These are phyloP conservation scores for Xylaria palmicola DNA, from an alignment of 495 filamentous ascomycete genomes.

Conservation along the genomic window DNA sequence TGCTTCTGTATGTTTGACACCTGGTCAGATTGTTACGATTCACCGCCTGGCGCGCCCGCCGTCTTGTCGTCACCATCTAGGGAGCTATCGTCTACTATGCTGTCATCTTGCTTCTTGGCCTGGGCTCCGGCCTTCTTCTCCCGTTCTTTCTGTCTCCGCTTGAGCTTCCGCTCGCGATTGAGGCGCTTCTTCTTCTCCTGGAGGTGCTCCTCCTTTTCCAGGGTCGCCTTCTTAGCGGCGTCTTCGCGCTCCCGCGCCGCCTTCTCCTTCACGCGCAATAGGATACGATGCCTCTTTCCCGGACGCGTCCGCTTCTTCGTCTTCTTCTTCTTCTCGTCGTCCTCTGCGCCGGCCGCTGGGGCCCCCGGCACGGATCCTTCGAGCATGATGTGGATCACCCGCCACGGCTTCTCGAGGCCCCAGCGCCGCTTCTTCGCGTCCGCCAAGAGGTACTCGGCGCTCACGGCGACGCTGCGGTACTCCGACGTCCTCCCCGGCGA, in stretches of 20 bases:
- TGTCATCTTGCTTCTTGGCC: background rate
- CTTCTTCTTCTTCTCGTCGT: too few species aligned
- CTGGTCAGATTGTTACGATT: background rate
- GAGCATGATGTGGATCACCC: slow-evolving; percentile 42
- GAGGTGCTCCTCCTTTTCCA: slow-evolving; percentile 48
- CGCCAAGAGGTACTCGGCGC: slow-evolving; percentile 41
- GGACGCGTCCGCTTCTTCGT: slow-evolving; percentile 44
- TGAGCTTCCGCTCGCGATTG: slow-evolving; percentile 53
- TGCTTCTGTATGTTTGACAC: too few species aligned
- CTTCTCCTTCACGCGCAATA: slow-evolving; percentile 39
- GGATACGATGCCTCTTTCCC: slow-evolving; percentile 55
- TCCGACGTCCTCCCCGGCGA: slow-evolving; percentile 27
- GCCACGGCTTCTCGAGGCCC: slow-evolving; percentile 57
- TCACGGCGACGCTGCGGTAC: slow-evolving; percentile 43
- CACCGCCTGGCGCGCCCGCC: background rate
- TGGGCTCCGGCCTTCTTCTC: slow-evolving; percentile 38
- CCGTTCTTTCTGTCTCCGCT: slow-evolving; percentile 49
- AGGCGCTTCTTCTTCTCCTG: slow-evolving; percentile 55
- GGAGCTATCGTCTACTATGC: background rate
- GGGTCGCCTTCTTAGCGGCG: slow-evolving; percentile 26
- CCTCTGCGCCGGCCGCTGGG: too few species aligned
- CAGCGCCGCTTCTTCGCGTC: slow-evolving; percentile 44
- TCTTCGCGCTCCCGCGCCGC: slow-evolving; percentile 32
- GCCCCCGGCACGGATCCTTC: too few species aligned
- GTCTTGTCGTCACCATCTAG: background rate